phyloP scores from a whole-genome alignment of 2,329 filamentous ascomycete species.

The Hymenoscyphus scutula region DNA sequence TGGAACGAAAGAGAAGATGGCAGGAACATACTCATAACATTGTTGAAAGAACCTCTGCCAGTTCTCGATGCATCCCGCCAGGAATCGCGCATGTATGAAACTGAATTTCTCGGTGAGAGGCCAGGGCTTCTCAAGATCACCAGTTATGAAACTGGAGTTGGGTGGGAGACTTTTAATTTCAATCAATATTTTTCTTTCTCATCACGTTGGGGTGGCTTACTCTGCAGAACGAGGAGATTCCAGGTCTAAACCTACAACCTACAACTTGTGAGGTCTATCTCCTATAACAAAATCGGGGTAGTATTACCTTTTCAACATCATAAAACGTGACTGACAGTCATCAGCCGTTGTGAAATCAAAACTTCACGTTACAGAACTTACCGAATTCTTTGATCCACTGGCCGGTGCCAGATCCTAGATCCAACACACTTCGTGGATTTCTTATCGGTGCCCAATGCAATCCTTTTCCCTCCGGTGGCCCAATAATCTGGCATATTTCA shows the following conservation, averaged over 20 bases:
- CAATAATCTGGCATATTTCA: background rate
- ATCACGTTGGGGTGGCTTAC: background rate
- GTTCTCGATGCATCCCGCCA: background rate
- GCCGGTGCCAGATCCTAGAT: background rate
- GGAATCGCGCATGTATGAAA: background rate
- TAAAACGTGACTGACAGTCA: background rate
- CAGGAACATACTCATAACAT: background rate
- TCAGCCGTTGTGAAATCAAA: background rate
- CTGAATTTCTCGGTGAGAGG: background rate
- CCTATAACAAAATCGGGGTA: background rate
- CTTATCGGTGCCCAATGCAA: background rate
- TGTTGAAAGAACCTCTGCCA: background rate
- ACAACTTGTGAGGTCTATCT: background rate
- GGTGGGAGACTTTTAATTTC: background rate
- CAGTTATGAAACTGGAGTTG: background rate
- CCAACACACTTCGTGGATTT: background rate
- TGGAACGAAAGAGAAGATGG: too few species aligned
- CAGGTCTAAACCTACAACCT: background rate
- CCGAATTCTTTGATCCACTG: constrained; percentile 2
- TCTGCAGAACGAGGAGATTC: background rate
- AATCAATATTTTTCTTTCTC: background rate
- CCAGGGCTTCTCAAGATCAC: background rate
- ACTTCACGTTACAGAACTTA: background rate
- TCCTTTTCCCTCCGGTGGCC: background rate
- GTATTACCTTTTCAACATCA: background rate